Percentiles rank a stretch among this genome's conserved stretches.
phyloP scores from a whole-genome alignment of 2,329 filamentous ascomycete genomes.

The Tolypocladium tundrense region DNA sequence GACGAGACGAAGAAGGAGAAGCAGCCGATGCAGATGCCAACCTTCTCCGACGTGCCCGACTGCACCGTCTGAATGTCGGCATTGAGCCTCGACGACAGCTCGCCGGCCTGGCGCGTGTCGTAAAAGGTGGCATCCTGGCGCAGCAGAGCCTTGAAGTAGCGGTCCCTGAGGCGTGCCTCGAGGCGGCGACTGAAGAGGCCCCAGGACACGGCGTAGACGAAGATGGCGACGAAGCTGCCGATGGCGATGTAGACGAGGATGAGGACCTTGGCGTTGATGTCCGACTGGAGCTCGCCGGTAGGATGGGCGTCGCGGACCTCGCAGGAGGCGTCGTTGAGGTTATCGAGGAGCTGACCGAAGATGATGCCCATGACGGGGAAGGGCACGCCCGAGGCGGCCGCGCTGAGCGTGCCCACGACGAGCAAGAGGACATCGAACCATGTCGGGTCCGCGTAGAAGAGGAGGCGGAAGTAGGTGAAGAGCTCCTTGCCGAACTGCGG shows the following conservation, averaged over 20 bases:
- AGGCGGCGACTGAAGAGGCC: slow-evolving; percentile 53
- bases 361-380: slow-evolving; percentile 55
- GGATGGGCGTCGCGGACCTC: slow-evolving; percentile 14
- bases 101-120: slow-evolving; percentile 50
- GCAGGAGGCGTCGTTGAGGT: slow-evolving; percentile 49
- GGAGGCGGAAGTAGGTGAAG: slow-evolving; percentile 29
- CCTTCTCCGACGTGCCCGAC: slow-evolving; percentile 60
- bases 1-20: slow-evolving; percentile 57
- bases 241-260: slow-evolving; percentile 53
- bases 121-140: slow-evolving; percentile 55
- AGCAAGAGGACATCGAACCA: slow-evolving; percentile 32
- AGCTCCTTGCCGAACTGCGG: background rate
- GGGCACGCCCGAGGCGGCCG: slow-evolving; percentile 49
- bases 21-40: slow-evolving; percentile 52
- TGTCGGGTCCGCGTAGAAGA: slow-evolving; percentile 33
- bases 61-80: slow-evolving; percentile 58
- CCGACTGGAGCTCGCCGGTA: slow-evolving; percentile 22
- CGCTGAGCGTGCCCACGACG: slow-evolving; percentile 28
- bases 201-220: slow-evolving; percentile 54
- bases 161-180: slow-evolving; percentile 50
- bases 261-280: slow-evolving; percentile 48
- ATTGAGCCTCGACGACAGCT: slow-evolving; percentile 53
- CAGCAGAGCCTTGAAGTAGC: slow-evolving; percentile 48
- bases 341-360: slow-evolving; percentile 53
- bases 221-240: slow-evolving; percentile 53